Evolutionary conservation across 805 yeast genomes (phyloP).

Genomic region (Lipomyces lipofer): DNA sequence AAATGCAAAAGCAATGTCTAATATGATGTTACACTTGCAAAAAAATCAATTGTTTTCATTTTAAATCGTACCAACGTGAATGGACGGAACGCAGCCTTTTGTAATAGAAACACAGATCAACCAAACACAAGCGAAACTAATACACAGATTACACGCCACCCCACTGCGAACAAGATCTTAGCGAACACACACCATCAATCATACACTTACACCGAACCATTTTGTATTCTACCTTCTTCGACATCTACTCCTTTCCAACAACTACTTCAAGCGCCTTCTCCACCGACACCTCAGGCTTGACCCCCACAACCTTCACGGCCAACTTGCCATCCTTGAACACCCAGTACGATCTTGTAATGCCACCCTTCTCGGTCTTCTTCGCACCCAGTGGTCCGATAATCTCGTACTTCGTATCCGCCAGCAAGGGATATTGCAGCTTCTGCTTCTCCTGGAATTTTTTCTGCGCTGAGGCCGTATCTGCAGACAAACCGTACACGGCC

Average conservation of each 20-base stretch:
- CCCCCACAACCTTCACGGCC: constrained; percentile 51
- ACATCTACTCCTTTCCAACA: background rate
- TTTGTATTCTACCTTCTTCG: too few relatives aligned
- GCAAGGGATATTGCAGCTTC: constrained; percentile 66
- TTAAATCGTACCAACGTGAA: too few relatives aligned
- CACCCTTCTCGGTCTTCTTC: constrained; percentile 75
- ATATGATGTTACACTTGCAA: too few relatives aligned
- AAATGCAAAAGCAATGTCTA: too few relatives aligned
- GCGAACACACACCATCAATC: too few relatives aligned
- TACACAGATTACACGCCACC: too few relatives aligned
- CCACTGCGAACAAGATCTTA: too few relatives aligned
- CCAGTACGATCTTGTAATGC: constrained; percentile 90
- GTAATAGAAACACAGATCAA: too few relatives aligned
- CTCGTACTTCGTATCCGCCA: constrained; percentile 72
- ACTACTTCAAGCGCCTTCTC: constrained; percentile 34
- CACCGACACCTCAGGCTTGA: constrained; percentile 47
- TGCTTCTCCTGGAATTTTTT: constrained; percentile 72
- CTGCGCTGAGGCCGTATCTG: constrained; percentile 80
- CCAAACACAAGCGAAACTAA: too few relatives aligned
- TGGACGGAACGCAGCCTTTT: too few relatives aligned
- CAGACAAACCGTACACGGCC: constrained; percentile 75
- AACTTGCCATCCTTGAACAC: constrained; percentile 77
- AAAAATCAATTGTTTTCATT: too few relatives aligned
- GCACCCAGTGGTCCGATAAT: constrained; percentile 80
- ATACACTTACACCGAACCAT: too few relatives aligned